Evolutionary conservation across 345 rosid species (phyloP), one percentile per base, ranked within the genome.

Genomic region (Ceriops tagal): DNA sequence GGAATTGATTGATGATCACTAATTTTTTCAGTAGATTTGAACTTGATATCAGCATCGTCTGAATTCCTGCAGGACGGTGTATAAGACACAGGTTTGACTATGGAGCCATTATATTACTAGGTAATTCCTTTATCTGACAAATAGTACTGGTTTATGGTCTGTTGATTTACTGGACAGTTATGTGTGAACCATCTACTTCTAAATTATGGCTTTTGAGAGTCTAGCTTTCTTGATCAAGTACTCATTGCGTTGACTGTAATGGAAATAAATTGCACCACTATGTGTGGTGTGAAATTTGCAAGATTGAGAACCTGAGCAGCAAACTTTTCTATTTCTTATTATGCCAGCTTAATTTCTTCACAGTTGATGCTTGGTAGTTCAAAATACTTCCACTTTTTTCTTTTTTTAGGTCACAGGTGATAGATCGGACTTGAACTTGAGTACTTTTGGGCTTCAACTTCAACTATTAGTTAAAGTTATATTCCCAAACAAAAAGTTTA

Each of bases 91-190:
- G 81, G 74, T 74, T 78, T 79, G 99, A 95, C 72, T 91, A 92
- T 83, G 99, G 99, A 68, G 97, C 97, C 70, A 83, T 95, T 83
- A 88, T 95, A 75, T 80, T 91, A 11, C 74, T 93, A 73, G 97
- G 98, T 91, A 88, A 74, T 59, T 68, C 22, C 67, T 73, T 35
- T 3, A 13, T 43, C 18, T 43, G 49, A 13, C 15, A 18, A 43
- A 43, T 43, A 43, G 49, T 43, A 13, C 18, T 3, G 47, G 18
- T 11, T 69, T 62, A 69, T 63, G 34, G 7, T 46, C 64, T 61
- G 46, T 24, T 52, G 24, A 35, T 20, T 37, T 37, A 37, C 31
- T 37, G 2, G 3, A 10, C 8, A 30, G 28, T 21, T 21, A 21
- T 37, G 20, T 49, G 2, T n/a, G 39, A 26, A 7, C 30, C 20